Percentiles rank a stretch among this genome's conserved stretches.
These are phyloP conservation scores for Rhizodiscina lignyota DNA, from an alignment of 495 filamentous ascomycete genomes.

Conservation along the genomic window DNA sequence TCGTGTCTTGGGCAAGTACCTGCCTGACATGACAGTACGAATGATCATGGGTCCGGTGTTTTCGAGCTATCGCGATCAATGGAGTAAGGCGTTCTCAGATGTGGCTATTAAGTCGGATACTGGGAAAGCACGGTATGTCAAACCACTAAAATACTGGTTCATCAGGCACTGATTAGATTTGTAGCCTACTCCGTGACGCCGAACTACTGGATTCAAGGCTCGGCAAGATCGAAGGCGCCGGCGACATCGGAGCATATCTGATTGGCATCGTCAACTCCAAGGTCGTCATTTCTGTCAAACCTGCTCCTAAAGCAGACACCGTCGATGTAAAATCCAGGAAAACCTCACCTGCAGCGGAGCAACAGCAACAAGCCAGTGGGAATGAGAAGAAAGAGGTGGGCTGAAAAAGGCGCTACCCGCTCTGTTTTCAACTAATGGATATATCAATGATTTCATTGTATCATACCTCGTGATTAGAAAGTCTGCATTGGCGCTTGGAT, in stretches of 20 bases:
- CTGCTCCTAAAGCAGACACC: too few relatives aligned
- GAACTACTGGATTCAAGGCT: constrained; percentile 59
- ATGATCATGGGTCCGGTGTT: constrained; percentile 91
- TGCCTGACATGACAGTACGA: constrained; percentile 58
- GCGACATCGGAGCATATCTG: constrained; percentile 49
- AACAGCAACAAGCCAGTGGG: too few relatives aligned
- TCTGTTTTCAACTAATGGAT: too few relatives aligned
- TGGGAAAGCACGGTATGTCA: constrained; percentile 54
- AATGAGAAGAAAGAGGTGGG: too few relatives aligned
- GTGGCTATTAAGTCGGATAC: constrained; percentile 46
- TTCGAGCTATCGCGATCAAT: constrained; percentile 67
- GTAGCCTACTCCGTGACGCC: constrained; percentile 65
- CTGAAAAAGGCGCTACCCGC: too few relatives aligned
- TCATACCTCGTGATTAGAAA: too few relatives aligned
- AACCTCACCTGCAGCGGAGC: too few relatives aligned
- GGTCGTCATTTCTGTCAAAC: too few relatives aligned
- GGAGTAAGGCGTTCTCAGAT: constrained; percentile 57
- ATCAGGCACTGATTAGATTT: constrained; percentile 8
- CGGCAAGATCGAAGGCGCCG: constrained; percentile 65
- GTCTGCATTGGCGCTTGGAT: too few relatives aligned
- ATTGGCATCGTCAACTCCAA: constrained; percentile 52
- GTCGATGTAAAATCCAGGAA: too few relatives aligned
- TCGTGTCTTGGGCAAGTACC: constrained; percentile 69
- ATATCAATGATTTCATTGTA: too few relatives aligned
- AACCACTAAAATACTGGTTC: neutral